A percentile compares a stretch with the other conserved stretches of the same genome.
Evolutionary conservation across 2,329 filamentous ascomycete genomes (phyloP).

Genomic region (Bipolaris cookei): DNA sequence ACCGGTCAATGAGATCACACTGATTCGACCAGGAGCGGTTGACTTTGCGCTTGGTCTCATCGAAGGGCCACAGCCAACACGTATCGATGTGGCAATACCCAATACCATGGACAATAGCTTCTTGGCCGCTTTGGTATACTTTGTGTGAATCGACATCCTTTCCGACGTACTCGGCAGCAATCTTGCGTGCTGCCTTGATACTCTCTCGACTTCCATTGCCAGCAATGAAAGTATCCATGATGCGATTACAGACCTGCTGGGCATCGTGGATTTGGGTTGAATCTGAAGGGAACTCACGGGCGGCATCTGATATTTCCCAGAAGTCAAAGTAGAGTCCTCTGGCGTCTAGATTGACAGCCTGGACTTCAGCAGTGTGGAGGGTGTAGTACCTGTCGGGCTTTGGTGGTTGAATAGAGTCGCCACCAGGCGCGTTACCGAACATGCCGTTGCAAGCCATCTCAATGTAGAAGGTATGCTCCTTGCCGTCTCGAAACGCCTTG

Average conservation of each 20-base stretch:
- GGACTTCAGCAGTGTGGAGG: slow-evolving; percentile 80
- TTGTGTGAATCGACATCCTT: slow-evolving; percentile 75
- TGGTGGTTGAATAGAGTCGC: slow-evolving; percentile 87
- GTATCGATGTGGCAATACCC: slow-evolving; percentile 98
- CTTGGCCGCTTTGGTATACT: slow-evolving; percentile 78
- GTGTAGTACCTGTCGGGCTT: slow-evolving; percentile 81
- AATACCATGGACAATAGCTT: slow-evolving; percentile 83
- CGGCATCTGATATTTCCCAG: slow-evolving; percentile 93
- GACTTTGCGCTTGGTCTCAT: slow-evolving; percentile 95
- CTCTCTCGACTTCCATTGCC: slow-evolving; percentile 74
- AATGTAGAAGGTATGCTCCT: slow-evolving; percentile 88
- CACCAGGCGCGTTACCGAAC: slow-evolving; percentile 90
- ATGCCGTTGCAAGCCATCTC: slow-evolving; percentile 99
- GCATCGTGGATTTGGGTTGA: slow-evolving; percentile 90
- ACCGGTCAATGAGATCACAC: slow-evolving; percentile 92
- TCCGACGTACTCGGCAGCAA: slow-evolving; percentile 83
- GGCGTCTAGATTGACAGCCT: slow-evolving; percentile 85
- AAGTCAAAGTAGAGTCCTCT: slow-evolving; percentile 87
- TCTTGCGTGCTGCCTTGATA: slow-evolving; percentile 78
- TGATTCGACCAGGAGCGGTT: slow-evolving; percentile 96
- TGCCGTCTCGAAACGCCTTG: slow-evolving; percentile 78
- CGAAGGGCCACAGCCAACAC: slow-evolving; percentile 98
- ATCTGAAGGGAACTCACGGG: slow-evolving; percentile 85
- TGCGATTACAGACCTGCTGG: slow-evolving; percentile 79
- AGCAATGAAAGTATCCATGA: slow-evolving; percentile 88